Evolutionary conservation across 1,284 basidiomycete species (phyloP).

Genomic region (Cryptococcus hybrid): DNA sequence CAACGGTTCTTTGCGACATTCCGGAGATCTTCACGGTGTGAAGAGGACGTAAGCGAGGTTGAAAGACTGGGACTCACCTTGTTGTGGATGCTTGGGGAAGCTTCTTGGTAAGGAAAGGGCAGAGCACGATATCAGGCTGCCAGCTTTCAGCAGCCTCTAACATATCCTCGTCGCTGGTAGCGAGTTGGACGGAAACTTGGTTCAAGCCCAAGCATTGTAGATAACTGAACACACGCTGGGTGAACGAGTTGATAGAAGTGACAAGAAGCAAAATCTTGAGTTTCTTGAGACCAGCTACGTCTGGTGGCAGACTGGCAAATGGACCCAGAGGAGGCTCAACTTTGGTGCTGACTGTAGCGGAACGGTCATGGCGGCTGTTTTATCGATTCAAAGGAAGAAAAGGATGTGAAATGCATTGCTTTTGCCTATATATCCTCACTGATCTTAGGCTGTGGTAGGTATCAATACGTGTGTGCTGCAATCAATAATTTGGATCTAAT

Average conservation of each 20-base stretch:
- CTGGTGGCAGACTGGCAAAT: slow-evolving; percentile 17
- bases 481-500: no score
- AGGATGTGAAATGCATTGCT: no score
- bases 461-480: no score
- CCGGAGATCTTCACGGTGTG: background rate
- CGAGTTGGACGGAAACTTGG: slow-evolving; percentile 50
- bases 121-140: slow-evolving; percentile 51
- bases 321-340: slow-evolving; percentile 18
- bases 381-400: no score
- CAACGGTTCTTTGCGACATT: background rate
- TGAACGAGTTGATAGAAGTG: slow-evolving; percentile 53
- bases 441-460: no score
- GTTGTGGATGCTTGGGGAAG: slow-evolving; percentile 50
- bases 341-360: no score
- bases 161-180: slow-evolving; percentile 49
- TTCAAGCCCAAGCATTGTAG: slow-evolving; percentile 44
- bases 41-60: no score
- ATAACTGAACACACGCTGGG: slow-evolving; percentile 47
- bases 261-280: slow-evolving; percentile 49
- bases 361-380: background rate
- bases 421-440: no score
- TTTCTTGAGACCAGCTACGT: slow-evolving; percentile 18
- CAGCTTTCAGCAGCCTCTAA: slow-evolving; percentile 45
- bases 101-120: slow-evolving; percentile 53
- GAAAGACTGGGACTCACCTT: slow-evolving; percentile 26